Evolutionary conservation across 2,329 filamentous ascomycete genomes (phyloP), one percentile per base, ranked within the genome.

Genomic region (Diaporthe caulivora): DNA sequence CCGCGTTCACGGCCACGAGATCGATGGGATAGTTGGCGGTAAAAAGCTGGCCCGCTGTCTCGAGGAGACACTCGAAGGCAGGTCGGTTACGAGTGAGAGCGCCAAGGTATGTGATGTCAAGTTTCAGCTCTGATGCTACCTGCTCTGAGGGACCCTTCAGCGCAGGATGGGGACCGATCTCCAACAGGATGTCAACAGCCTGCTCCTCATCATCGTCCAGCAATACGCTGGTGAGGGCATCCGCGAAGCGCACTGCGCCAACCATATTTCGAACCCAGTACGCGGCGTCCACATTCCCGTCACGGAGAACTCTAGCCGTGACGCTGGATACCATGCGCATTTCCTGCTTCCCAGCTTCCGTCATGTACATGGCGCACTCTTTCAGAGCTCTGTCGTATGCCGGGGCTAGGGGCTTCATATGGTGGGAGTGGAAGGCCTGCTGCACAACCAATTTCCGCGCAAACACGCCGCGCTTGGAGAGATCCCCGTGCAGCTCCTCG

Each of bases 121-220:
- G 18, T 29, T 65, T 65, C 0, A 65, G 44, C 60, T 65, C 60
- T 18, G 60, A 65, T 24, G 60, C 60, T 2, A 65, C 60, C 44
- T 65, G 60, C 1, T 49, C 7, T 0, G 44, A 51, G 5, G 60
- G 60, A 0, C 60, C 82, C 69, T 83, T 82, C 0, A 87, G 80
- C 0, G 84, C 83, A 1, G 84, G 81, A 62, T 82, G 80, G 4
- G 81, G 81, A 0, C 81, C 81, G 11, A 82, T 55, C 57, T 82
- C 81, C 10, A 82, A 34, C 0, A 76, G 62, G 2, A 78, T 47
- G 58, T 76, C 72, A 26, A 76, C 53, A 24, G 70, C 55, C 37
- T 76, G 40, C 26, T 70, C 9, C 40, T 65, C 60, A 2, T 65
- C 60, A 47, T 65, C 60, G 2, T 65, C 21, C 2, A 65, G 13